Conservation (phyloP, 2,329 filamentous ascomycete genomes). For the Aspergillus terreus region DNA sequence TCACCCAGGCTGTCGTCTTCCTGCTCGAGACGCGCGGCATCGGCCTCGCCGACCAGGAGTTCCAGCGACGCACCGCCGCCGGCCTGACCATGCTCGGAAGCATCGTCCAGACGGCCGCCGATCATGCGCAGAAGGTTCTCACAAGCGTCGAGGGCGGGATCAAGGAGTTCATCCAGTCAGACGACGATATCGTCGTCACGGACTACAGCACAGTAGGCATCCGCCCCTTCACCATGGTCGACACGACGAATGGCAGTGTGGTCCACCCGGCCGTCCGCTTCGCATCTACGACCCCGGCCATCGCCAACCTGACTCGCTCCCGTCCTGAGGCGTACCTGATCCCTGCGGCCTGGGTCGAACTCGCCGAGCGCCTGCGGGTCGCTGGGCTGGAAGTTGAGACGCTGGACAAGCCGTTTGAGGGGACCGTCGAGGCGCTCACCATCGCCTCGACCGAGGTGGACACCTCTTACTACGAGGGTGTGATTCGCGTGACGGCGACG, state of each 20-base stretch:
- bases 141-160: slow-evolving; percentile 4
- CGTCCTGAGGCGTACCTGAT: slow-evolving; percentile 5
- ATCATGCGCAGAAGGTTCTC: slow-evolving; percentile 1
- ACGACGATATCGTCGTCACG: background rate
- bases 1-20: slow-evolving; percentile 5
- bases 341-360: slow-evolving; percentile 1
- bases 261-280: slow-evolving; percentile 5
- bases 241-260: slow-evolving; percentile 2
- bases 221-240: slow-evolving; percentile 4
- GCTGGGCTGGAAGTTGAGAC: background rate
- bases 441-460: slow-evolving; percentile 1
- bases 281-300: slow-evolving; percentile 3
- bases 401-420: slow-evolving; percentile 2
- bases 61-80: slow-evolving; percentile 4
- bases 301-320: slow-evolving; percentile 5
- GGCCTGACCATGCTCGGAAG: slow-evolving; percentile 3
- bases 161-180: background rate
- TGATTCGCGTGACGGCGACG: slow-evolving; percentile 3
- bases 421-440: slow-evolving; percentile 2
- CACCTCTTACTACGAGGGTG: slow-evolving; percentile 4
- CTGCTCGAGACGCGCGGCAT: slow-evolving; percentile 5
- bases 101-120: slow-evolving; percentile 5
- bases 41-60: slow-evolving; percentile 4
- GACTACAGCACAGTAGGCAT: slow-evolving; percentile 1
- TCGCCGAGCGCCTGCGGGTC: slow-evolving; percentile 1